Percentiles rank a stretch among this genome's conserved stretches.
phyloP scores from a whole-genome alignment of 2,329 filamentous ascomycete species.

The Ramularia endophylla region DNA sequence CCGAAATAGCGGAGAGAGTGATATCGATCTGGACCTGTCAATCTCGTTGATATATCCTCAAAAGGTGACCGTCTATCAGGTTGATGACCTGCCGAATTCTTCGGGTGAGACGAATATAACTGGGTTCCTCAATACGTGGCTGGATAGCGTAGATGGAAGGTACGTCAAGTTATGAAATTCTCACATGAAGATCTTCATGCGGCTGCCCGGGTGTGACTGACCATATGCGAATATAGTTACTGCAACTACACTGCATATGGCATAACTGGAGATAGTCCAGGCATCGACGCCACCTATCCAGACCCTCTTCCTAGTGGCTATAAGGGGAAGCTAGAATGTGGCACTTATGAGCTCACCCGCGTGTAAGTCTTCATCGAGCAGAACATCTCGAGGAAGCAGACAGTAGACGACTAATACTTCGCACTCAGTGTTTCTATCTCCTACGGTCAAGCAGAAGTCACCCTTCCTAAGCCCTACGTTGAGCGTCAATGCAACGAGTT shows the following conservation, averaged over 20 bases:
- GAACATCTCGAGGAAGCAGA: background rate
- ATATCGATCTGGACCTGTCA: background rate
- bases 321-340: constrained; percentile 33
- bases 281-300: constrained; percentile 35
- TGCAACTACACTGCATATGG: constrained; percentile 17
- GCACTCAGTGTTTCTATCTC: constrained; percentile 8
- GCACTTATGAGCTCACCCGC: background rate
- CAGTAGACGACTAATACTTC: background rate
- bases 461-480: constrained; percentile 41
- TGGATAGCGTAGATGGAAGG: background rate
- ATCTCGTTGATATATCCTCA: background rate
- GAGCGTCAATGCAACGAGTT: constrained; percentile 49
- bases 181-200: background rate
- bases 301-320: constrained; percentile 31
- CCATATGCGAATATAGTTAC: too few relatives aligned
- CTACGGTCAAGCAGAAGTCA: constrained; percentile 42
- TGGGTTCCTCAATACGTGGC: background rate
- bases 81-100: background rate
- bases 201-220: too few relatives aligned
- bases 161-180: background rate
- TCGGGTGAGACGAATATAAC: background rate
- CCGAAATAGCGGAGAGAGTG: constrained; percentile 1
- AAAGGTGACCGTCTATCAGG: background rate
- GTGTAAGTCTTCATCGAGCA: background rate
- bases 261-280: constrained; percentile 12